Evolutionary conservation across 169 alveolate species (phyloP), one percentile per base, ranked within the genome.

Genomic region (Cryptosporidium canis): DNA sequence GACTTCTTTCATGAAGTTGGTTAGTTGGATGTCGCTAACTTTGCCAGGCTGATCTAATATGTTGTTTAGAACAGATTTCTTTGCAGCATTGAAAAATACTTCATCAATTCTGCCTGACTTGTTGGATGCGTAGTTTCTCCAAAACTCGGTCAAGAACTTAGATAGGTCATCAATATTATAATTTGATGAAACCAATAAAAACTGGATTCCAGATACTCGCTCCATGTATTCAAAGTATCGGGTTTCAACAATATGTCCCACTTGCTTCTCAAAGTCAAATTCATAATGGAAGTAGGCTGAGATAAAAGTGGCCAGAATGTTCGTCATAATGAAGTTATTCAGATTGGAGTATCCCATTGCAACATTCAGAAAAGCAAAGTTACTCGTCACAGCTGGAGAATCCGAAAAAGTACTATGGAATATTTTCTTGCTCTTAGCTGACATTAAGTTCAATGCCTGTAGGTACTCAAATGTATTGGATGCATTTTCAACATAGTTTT

Each of bases 171-270:
- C 31, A 7, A 43, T 56, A 24, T 68, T 33, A 4, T 68, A 16
- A 18, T 68, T 43, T 5, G 83, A 68, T 8, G 64, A 43, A 27
- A 45, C 66, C n/a, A 48, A 24, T 43, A 68, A n/a, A 68, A 68
- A 68, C 21, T 18, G 11, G 31, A 43, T n/a, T 27, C 64, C 64
- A 16, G 64, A 68, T 18, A 68, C 45, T 16, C 45, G 64, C 2
- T 18, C 64, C 37, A 0, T 3, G 6, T 39, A 45, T n/a, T 21
- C 16, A 14, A 7, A 21, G 21, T 45, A 47, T n/a, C 21, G 16
- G 29, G 66, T 12, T 18, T 16, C 14, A 48, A 68, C 66, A 18
- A 45, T 43, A 27, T 45, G 24, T 43, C 66, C 66, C 16, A 33
- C 18, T 45, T 68, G 64, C 2, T 68, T 68, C 18, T 68, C 66